A percentile compares a stretch with the other conserved stretches of the same genome.
phyloP scores from a whole-genome alignment of 371 early-diverging fungal genomes.

The Furculomyces boomerangus region DNA sequence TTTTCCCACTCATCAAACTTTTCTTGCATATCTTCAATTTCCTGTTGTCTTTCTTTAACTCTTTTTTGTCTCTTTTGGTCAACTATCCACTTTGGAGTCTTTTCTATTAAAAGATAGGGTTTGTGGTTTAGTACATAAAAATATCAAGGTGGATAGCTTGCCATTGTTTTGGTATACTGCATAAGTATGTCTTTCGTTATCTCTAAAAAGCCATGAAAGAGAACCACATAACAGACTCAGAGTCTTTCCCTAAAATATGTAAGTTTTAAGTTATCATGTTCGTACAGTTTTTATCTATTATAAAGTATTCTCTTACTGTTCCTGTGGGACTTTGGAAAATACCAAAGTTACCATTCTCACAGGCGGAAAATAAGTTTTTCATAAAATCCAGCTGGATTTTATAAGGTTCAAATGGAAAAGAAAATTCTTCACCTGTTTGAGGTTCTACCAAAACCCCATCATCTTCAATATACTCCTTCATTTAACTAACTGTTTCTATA shows the following conservation, averaged over 20 bases:
- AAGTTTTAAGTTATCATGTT: neutral
- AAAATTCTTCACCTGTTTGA: constrained; percentile 19
- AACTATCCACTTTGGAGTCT: constrained; percentile 20
- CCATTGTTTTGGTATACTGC: neutral
- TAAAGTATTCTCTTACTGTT: constrained; percentile 31
- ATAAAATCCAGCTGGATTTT: constrained; percentile 64
- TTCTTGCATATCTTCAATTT: neutral
- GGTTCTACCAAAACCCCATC: constrained; percentile 6
- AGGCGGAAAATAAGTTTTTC: constrained; percentile 40
- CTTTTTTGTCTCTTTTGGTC: constrained; percentile 13
- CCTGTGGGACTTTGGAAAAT: constrained; percentile 87
- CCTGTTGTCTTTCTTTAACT: neutral
- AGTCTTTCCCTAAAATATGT: constrained; percentile 55
- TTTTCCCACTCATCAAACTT: constrained; percentile 11
- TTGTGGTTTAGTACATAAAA: neutral
- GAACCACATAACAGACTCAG: constrained; percentile 71
- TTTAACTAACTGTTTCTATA: neutral
- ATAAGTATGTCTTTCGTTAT: constrained; percentile 7
- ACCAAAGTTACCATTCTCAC: constrained; percentile 49
- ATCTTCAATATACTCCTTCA: constrained; percentile 2
- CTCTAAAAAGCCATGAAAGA: constrained; percentile 59
- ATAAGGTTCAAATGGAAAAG: constrained; percentile 58
- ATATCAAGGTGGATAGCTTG: neutral
- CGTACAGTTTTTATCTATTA: too few relatives aligned
- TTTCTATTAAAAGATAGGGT: neutral